Base-by-base conservation (phyloP, 2,329 filamentous ascomycete species). In the Oidium heveae region DNA sequence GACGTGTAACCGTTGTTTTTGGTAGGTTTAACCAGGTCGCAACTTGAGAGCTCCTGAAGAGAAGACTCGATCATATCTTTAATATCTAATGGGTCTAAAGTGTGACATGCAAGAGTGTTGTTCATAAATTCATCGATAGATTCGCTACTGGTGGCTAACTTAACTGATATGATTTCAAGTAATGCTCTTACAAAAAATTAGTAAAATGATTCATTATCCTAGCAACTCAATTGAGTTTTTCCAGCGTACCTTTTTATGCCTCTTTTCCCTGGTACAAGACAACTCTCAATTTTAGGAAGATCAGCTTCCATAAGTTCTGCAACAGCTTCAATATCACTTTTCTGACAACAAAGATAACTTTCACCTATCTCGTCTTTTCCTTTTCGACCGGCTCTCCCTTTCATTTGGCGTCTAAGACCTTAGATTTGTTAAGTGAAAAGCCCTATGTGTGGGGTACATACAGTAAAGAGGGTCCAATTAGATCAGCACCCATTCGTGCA, bases 391-490 rank as follows among this genome's bases (percentile, higher is more conserved):
- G 84, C 84, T 57, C 84, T 74, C 2, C 84, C 84, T 62, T 82
- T 76, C 84, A 87, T 88, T 66, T 88, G 84, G 52, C 82, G 76
- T 46, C 72, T 74, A 16, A 33, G 39, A 32, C 54, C 65, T 64
- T 58, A 70, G 64, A 52, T 47, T 8, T 28, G 5, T 37, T 7
- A 28, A 50, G 5, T 3, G 32, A 33, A 9, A 54, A 39, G 6
- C 18, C 15, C 33, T 18, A 32, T 36, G 24, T 20, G 7, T 16
- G 18, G 18, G 18, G 12, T 18, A 64, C 68, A 57, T 67, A 73
- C 66, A 88, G 70, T 79, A 88, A 84, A 4, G 83, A 79, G 13
- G 84, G 83, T 0, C 82, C 83, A n/a, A 87, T 76, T 51, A 86
- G 69, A 49, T 86, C 82, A 54, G 80, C 73, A 0, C 84, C 84